A percentile compares a stretch with the other conserved stretches of the same genome.
phyloP scores from a whole-genome alignment of 2,329 filamentous ascomycete genomes.

The Aspergillus carbonarius region DNA sequence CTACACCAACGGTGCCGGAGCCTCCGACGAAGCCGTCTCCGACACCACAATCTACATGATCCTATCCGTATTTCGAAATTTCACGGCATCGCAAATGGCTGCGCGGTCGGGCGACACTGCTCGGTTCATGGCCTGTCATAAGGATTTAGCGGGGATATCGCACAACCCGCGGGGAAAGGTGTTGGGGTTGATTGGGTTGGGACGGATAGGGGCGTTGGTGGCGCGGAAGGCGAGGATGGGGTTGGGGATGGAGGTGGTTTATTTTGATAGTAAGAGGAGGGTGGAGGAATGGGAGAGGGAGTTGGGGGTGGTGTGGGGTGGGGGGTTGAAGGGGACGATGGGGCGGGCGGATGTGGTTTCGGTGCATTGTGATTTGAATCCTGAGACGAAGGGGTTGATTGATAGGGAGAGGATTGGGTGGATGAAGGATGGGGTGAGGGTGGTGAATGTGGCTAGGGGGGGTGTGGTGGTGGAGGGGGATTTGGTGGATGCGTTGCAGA shows the following conservation, averaged over 20 bases:
- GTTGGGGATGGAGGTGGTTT: constrained; percentile 57
- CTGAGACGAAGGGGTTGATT: neutral
- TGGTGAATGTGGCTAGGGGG: constrained; percentile 56
- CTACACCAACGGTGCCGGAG: constrained; percentile 47
- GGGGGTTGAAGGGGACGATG: neutral
- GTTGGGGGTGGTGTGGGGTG: constrained; percentile 14
- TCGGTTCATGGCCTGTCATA: constrained; percentile 46
- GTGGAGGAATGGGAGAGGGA: constrained; percentile 34
- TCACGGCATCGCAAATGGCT: constrained; percentile 49
- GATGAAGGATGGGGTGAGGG: constrained; percentile 36
- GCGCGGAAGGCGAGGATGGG: constrained; percentile 45
- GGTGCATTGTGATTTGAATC: neutral
- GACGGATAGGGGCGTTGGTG: constrained; percentile 48
- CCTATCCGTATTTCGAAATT: constrained; percentile 51
- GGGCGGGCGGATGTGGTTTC: neutral
- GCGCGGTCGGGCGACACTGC: constrained; percentile 45
- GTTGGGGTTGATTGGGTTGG: constrained; percentile 56
- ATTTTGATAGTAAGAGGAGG: constrained; percentile 46
- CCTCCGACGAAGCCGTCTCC: constrained; percentile 46
- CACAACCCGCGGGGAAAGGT: constrained; percentile 50
- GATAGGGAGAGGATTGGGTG: neutral
- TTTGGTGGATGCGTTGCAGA: constrained; percentile 48
- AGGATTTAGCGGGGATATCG: constrained; percentile 47
- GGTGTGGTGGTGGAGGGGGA: constrained; percentile 54
- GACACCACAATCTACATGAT: constrained; percentile 47